Evolutionary conservation across 73 alveolate genomes (phyloP).

Genomic region (Paramecium pentaurelia): DNA sequence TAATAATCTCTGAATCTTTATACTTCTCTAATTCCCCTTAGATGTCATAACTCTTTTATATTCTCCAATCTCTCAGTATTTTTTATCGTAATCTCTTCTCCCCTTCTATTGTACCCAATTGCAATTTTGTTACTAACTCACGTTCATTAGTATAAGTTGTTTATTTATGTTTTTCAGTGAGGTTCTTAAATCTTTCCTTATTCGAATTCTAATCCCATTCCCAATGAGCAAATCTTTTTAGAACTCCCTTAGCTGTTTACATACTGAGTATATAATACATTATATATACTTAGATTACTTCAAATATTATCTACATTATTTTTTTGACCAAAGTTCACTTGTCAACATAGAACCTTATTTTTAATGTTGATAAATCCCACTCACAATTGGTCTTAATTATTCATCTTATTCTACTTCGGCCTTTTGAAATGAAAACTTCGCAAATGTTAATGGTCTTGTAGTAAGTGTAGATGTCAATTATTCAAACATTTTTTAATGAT

Average conservation of each 20-base stretch:
- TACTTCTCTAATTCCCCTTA: not conserved
- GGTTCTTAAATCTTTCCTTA: not conserved
- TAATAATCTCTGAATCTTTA: not conserved
- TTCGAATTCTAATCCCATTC: conserved; percentile 28
- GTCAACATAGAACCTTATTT: not conserved
- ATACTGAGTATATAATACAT: not conserved
- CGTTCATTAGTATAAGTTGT: not conserved
- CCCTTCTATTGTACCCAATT: not conserved
- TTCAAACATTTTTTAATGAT: not conserved
- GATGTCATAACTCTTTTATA: not conserved
- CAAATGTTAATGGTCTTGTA: not conserved
- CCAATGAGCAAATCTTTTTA: conserved; percentile 31
- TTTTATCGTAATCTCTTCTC: not conserved
- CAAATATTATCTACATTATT: not conserved
- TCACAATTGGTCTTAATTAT: not conserved
- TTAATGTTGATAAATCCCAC: not conserved
- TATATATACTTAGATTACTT: not conserved
- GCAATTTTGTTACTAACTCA: not conserved
- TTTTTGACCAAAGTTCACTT: not conserved
- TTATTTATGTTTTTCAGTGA: not conserved
- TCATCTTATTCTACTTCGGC: not conserved
- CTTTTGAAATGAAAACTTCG: not conserved
- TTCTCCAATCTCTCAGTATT: conserved; percentile 22
- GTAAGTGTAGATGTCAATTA: conserved; percentile 4
- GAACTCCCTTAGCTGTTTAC: not conserved